Base-by-base conservation (phyloP, 345 rosid genomes). In the Corchorus olitorius region DNA sequence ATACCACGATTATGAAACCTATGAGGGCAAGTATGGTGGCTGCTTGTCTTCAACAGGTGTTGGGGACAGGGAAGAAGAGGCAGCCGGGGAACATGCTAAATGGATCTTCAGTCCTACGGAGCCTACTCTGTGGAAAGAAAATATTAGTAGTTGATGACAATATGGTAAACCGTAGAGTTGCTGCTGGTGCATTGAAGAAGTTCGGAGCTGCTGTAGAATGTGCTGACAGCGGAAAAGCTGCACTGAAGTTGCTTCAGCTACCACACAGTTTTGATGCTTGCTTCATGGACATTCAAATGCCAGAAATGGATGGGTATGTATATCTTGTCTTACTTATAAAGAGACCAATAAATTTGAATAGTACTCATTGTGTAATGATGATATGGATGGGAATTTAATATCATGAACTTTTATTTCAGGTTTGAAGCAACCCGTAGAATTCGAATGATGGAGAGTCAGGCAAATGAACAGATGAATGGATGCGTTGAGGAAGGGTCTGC, bases 271-370 rank as follows among this genome's bases (percentile, higher is more conserved):
- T 91, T 27, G 98, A 96, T 84, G 99, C 99, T 39, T 96, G 99
- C 86, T 96, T 96, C 84, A 96, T 96, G 99, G 99, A 96, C 71
- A 93, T 96, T 75, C 99, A 96, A 78, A 96, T 96, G 99, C 99
- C 99, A 3, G 98, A 92, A 78, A 96, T 96, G 99, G 99, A 96
- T 71, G 99, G 99, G 98, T 94, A 84, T 75, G 89, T 48, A 41
- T 19, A 60, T 2, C 15, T 46, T 11, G 19, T 61, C 34, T 58
- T 58, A 39, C 34, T 37, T 65, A 2, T 19, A 46, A n/a, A n/a
- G n/a, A n/a, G n/a, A n/a, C n/a, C n/a, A n/a, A n/a, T 45, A 12
- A 6, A 66, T n/a, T 19, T 65, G 52, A 65, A 65, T 64, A 53
- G 6, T 65, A 60, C 27, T 27, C 8, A 9, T 56, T 60, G 48